Evolutionary conservation across 192 early-diverging fungal species (phyloP), one percentile per base, ranked within the genome.

Genomic region (Blastocladiella britannica): DNA sequence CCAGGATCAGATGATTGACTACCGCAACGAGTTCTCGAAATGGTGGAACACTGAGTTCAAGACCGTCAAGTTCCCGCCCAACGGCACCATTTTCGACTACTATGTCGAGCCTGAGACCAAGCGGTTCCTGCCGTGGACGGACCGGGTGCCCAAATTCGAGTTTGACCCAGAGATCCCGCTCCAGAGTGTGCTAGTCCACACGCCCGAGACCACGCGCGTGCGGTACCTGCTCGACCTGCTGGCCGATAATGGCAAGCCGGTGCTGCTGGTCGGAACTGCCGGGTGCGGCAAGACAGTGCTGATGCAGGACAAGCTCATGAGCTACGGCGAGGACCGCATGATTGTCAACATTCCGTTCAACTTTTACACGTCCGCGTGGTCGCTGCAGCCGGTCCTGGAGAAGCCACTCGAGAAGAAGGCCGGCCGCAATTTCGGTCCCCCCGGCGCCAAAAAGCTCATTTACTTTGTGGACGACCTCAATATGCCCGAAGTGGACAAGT

Each of bases 281-380:
- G 97, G 97, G 28, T 92, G 88, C 25, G 94, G 93, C 65, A 97
- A 99, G 74, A 99, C 93, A 28, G 97, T 97, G 97, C 96, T 94
- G 4, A 66, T 99, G 31, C 87, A 95, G 66, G 82, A 88, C 55
- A 90, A 91, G 2, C 72, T 99, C 53, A 84, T 93, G 22, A 90
- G 86, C 60, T 66, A 94, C 28, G 80, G 89, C 5, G 89, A 93
- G 54, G 82, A 93, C 75, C 90, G 97, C 65, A 92, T 99, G 4
- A 88, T 89, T 2, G 91, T 86, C 62, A 85, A 97, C 54, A 99
- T 97, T 65, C 97, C 97, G 65, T 97, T 93, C 26, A 89, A 89
- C 65, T 94, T 90, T 5, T 95, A 94, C 3, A 90, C 88, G 1
- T 89, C 91, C 0, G 94, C 91, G 65, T 70, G 95, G 62, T 84